Percentiles rank a stretch among this genome's conserved stretches.
Evolutionary conservation across 2,329 filamentous ascomycete species (phyloP).

Genomic region (Epicoccum sorghinum): DNA sequence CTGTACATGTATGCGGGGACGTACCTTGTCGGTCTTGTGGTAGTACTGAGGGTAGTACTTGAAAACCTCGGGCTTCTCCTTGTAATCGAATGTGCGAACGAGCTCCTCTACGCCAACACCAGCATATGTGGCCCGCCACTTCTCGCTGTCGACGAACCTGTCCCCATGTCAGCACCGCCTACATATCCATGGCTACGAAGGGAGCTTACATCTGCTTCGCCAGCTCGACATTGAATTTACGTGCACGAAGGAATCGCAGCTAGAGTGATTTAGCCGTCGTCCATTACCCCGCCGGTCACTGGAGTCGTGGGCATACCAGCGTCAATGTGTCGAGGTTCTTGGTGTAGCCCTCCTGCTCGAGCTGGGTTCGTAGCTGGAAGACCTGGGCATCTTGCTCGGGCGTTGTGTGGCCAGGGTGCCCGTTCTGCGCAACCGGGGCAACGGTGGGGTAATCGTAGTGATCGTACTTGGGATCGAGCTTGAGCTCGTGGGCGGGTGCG

Average conservation of each 20-base stretch:
- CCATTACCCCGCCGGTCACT: not conserved
- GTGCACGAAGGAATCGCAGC: constrained; percentile 88
- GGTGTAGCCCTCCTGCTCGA: constrained; percentile 82
- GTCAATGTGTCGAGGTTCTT: constrained; percentile 91
- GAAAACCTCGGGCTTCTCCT: constrained; percentile 81
- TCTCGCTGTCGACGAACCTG: constrained; percentile 90
- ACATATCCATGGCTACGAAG: too few species aligned
- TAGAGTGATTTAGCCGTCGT: constrained; percentile 47
- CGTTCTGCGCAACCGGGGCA: constrained; percentile 70
- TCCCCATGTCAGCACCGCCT: constrained; percentile 31
- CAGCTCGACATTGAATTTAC: constrained; percentile 88
- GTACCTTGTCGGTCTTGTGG: constrained; percentile 88
- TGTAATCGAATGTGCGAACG: constrained; percentile 82
- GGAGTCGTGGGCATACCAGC: constrained; percentile 63
- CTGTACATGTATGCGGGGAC: constrained; percentile 6
- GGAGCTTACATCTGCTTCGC: constrained; percentile 85
- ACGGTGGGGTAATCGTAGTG: constrained; percentile 90
- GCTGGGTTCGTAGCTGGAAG: constrained; percentile 78
- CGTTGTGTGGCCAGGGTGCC: constrained; percentile 88
- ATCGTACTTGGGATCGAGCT: constrained; percentile 89
- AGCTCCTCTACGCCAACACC: constrained; percentile 72
- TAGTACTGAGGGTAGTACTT: constrained; percentile 98
- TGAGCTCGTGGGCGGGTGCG: constrained; percentile 42
- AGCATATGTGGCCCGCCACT: constrained; percentile 86
- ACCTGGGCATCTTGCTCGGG: constrained; percentile 88